Conservation (phyloP, 768 basidiomycete genomes). For the Asterophora lycoperdoides region DNA sequence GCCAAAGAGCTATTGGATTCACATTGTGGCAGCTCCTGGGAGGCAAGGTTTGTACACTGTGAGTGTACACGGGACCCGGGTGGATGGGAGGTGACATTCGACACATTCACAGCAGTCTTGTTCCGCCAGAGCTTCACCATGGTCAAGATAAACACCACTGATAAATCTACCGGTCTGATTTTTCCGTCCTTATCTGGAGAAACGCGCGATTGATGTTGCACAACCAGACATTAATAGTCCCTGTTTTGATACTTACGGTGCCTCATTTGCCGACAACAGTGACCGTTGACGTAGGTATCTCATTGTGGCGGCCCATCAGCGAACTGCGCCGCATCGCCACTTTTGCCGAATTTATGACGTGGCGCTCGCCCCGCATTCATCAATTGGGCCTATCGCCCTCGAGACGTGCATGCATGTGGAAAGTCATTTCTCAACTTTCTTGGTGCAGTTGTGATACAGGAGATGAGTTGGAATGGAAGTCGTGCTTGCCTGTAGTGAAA, state of each 20-base stretch:
- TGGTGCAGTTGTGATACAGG: conserved; percentile 50
- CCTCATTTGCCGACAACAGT: not conserved
- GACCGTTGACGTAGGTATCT: conserved; percentile 35
- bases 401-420: conserved; percentile 69
- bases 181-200: conserved; percentile 62
- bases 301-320: conserved; percentile 59
- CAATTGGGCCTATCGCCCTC: conserved; percentile 65
- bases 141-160: too few species aligned
- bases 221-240: conserved; percentile 57
- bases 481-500: not conserved
- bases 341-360: conserved; percentile 68
- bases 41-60: too few species aligned
- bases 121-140: too few species aligned
- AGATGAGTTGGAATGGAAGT: conserved; percentile 58
- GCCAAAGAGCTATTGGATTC: too few species aligned
- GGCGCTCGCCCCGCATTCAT: conserved; percentile 69
- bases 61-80: too few species aligned
- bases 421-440: conserved; percentile 16
- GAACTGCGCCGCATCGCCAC: conserved; percentile 56
- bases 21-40: too few species aligned
- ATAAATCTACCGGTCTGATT: too few species aligned
- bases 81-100: too few species aligned
- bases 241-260: not conserved
- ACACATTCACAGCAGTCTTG: too few species aligned
- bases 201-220: conserved; percentile 60